Evolutionary conservation across 305 asterid species (phyloP), one percentile per base, ranked within the genome.

Genomic region (Andrographis paniculata): DNA sequence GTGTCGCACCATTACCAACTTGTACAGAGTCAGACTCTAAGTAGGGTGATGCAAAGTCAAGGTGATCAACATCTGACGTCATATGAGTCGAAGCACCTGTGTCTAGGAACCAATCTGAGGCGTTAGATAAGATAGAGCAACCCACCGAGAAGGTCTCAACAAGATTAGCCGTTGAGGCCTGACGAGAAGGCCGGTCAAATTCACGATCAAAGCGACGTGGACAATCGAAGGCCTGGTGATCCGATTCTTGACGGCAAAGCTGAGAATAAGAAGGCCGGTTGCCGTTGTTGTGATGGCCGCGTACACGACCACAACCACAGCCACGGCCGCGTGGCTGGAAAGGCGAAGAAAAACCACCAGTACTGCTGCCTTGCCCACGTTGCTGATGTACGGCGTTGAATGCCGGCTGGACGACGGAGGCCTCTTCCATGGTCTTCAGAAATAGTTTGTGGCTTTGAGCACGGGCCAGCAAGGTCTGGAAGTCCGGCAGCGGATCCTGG

Each of bases 1-100:
- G 28, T 30, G 9, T 19, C n/a, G 14, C 37, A 42, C 59, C 48
- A 45, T 59, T 59, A 14, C 60, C 66, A 17, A 60, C 39, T 4
- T 17, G 37, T 0, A 60, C 55, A 13, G 10, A 23, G 9, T 52
- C 60, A n/a, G 13, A 18, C 18, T 50, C 50, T 0, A 36, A 12
- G 14, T 60, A 52, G 0, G 49, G 10, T 2, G 37, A 27, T 1
- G 46, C 7, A 6, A 4, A 5, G 38, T 61, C 60, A 13, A 61
- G 46, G 0, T 17, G 45, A 10, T 36, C 11, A 1, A 21, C 38
- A 20, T 28, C 21, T 5, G 52, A 14, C 3, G 66, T 20, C 55
- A 61, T 61, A 2, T 53, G 47, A 6, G 52, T 37, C 5, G 60
- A 45, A 1, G 66, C 55, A 2, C 59, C 60, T 0, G 45, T 36